Base-by-base conservation (phyloP, 768 basidiomycete species). In the Leccinum sublutescens region DNA sequence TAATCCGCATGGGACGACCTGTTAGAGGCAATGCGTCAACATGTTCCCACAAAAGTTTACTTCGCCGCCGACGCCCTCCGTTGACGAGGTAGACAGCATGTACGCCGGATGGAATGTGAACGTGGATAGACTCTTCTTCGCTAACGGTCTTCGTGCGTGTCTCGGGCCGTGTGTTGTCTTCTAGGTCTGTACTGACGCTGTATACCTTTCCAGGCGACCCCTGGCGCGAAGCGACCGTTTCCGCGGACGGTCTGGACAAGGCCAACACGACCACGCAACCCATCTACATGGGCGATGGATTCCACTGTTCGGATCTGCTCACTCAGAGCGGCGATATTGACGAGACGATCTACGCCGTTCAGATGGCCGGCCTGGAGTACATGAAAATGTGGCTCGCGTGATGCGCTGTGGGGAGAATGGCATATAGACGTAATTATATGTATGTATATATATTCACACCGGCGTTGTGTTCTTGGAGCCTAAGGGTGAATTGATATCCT, bases 191-290 rank as follows among this genome's bases (percentile, higher is more conserved):
- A n/a, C 38, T 40, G 17, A 40, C 2, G 4, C 9, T 40, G 17
- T n/a, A 40, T n/a, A 40, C 17, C 7, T 19, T 23, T 23, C 10
- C 47, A 89, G 87, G 86, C 49, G 88, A 90, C 63, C 87, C 88
- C 19, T 90, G 87, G 87, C 79, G 82, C 54, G 85, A 86, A 54
- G 81, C 84, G 5, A 89, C 88, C 0, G 77, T 89, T 8, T 89
- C 87, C 4, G 82, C 87, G 0, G 78, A 82, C 23, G 76, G 76
- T 15, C 74, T 79, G 21, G 62, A 71, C 58, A 74, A 80, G 56
- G 21, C 47, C 21, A 48, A 23, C 21, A 48, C 47, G n/a, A 23
- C 47, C 21, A 48, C 19, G 5, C 47, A 48, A 21, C 47, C 47
- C 10, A 48, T 48, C 14, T 48, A 48, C 21, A 23, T 21, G 47